Evolutionary conservation across 2,329 filamentous ascomycete genomes (phyloP).

Genomic region (Cryphonectria carpinicola): DNA sequence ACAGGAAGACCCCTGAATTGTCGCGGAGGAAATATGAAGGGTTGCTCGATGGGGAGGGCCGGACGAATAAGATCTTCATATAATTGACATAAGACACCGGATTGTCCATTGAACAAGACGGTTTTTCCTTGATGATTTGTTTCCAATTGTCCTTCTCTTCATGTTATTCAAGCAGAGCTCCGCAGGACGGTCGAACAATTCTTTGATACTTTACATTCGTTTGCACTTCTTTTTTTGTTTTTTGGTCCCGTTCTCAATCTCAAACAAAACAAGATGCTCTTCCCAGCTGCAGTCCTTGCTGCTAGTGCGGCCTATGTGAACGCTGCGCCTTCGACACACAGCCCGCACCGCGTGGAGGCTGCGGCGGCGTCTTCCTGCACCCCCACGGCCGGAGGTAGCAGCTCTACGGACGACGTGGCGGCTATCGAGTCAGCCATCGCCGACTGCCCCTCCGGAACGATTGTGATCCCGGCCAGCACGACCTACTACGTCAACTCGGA

Average conservation of each 20-base stretch:
- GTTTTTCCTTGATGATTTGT: neutral
- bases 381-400: slow-evolving; percentile 25
- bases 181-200: neutral
- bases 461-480: slow-evolving; percentile 45
- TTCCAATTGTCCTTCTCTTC: no score
- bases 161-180: neutral
- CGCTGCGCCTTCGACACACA: neutral
- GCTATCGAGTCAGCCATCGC: slow-evolving; percentile 47
- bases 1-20: neutral
- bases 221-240: neutral
- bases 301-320: slow-evolving; percentile 3
- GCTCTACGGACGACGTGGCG: slow-evolving; percentile 46
- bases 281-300: neutral
- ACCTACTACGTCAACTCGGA: slow-evolving; percentile 49
- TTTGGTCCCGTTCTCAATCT: neutral
- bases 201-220: neutral
- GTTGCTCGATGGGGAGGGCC: neutral
- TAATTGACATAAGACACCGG: neutral
- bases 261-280: neutral
- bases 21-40: neutral
- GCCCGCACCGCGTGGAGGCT: neutral
- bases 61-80: neutral
- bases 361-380: slow-evolving; percentile 24
- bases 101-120: neutral
- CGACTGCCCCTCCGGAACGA: slow-evolving; percentile 44